Evolutionary conservation across 2,329 filamentous ascomycete species (phyloP).

Genomic region (Ophiocordyceps unilateralis): DNA sequence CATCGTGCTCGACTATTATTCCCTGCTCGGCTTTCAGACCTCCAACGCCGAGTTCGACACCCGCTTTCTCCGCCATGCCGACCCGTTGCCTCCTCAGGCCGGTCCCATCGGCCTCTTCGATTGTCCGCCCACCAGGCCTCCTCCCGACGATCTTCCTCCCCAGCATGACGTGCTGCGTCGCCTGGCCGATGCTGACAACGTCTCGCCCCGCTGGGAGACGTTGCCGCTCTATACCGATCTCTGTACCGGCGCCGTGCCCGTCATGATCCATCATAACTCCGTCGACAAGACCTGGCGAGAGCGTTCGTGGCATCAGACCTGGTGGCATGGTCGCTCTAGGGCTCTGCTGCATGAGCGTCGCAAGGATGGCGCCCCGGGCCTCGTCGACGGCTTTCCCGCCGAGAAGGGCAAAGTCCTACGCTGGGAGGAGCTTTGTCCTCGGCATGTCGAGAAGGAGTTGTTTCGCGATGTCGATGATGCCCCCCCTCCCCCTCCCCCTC

Average conservation of each 20-base stretch:
- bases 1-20: conserved; percentile 12
- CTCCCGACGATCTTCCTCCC: conserved; percentile 4
- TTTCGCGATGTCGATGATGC: conserved; percentile 7
- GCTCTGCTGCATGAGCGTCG: conserved; percentile 6
- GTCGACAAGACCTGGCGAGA: conserved; percentile 7
- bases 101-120: conserved; percentile 7
- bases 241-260: conserved; percentile 11
- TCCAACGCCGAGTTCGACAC: conserved; percentile 8
- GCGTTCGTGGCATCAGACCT: conserved; percentile 9
- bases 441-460: conserved; percentile 8
- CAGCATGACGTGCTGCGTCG: conserved; percentile 1
- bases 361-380: conserved; percentile 3
- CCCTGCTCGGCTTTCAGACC: conserved; percentile 9
- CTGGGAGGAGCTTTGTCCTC: conserved; percentile 11
- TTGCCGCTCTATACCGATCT: conserved; percentile 12
- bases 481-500: too few relatives aligned
- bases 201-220: conserved; percentile 7
- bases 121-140: conserved; percentile 6
- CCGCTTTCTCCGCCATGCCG: conserved; percentile 8
- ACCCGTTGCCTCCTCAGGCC: conserved; percentile 7
- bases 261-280: conserved; percentile 13
- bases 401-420: conserved; percentile 5
- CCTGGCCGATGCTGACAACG: not conserved
- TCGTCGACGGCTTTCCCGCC: conserved; percentile 5
- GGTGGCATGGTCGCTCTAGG: conserved; percentile 8